phyloP scores from a whole-genome alignment of 108 stramenopile species.

The Nitzschia inconspicua region DNA sequence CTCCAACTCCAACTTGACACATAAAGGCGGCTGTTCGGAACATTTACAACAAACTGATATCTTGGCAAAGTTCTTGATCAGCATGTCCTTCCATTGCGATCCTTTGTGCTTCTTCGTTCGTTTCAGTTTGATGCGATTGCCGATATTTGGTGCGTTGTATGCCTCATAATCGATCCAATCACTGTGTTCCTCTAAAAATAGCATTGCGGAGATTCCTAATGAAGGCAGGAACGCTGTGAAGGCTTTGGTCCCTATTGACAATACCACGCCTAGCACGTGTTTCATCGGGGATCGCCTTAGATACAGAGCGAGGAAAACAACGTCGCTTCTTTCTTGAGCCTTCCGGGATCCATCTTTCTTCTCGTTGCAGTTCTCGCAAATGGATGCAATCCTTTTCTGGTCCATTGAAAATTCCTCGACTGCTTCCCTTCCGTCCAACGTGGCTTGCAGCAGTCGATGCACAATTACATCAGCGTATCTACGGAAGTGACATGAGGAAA shows the following conservation, averaged over 20 bases:
- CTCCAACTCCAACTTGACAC: constrained; percentile 70
- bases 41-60: constrained; percentile 62
- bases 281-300: constrained; percentile 61
- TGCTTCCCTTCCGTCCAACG: constrained; percentile 67
- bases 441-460: constrained; percentile 88
- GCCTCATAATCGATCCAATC: constrained; percentile 51
- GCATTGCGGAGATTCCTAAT: constrained; percentile 55
- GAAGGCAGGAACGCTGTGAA: constrained; percentile 82
- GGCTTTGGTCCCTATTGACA: constrained; percentile 77
- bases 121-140: constrained; percentile 38
- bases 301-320: constrained; percentile 83
- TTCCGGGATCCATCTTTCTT: constrained; percentile 84
- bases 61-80: constrained; percentile 71
- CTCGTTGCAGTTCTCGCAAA: constrained; percentile 85
- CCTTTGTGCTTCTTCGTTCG: constrained; percentile 28
- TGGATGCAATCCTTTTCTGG: constrained; percentile 42
- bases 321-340: constrained; percentile 86
- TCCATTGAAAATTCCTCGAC: constrained; percentile 54
- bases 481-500: too few relatives aligned
- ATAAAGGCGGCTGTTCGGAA: constrained; percentile 68
- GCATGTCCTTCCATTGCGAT: constrained; percentile 34
- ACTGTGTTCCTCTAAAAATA: constrained; percentile 78
- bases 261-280: constrained; percentile 59
- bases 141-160: constrained; percentile 16
- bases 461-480: constrained; percentile 96